Conservation (phyloP, 345 rosid genomes). For the Dipteronia dyeriana region DNA sequence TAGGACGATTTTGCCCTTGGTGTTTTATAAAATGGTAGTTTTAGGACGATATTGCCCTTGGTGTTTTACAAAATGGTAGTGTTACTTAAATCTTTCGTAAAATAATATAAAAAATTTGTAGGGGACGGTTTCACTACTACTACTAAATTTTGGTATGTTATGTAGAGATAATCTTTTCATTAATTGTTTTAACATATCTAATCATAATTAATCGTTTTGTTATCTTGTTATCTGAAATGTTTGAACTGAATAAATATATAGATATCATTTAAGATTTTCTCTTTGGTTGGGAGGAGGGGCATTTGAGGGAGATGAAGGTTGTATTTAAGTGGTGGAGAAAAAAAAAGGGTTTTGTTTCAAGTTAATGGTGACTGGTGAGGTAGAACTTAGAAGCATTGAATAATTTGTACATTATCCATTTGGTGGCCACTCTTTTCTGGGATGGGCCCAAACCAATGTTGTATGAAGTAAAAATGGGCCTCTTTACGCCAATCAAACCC, state of each 20-base stretch:
- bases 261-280: not conserved
- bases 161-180: no score
- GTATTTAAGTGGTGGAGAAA: constrained; percentile 17
- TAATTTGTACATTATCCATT: constrained; percentile 27
- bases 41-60: no score
- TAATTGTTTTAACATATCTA: no score
- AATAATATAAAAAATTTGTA: no score
- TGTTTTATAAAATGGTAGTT: not conserved
- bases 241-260: no score
- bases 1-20: constrained; percentile 24
- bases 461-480: not conserved
- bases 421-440: constrained; percentile 18
- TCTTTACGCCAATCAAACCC: not conserved
- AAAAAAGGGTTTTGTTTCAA: not conserved
- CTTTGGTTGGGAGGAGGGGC: not conserved
- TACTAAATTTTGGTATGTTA: no score
- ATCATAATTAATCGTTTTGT: no score
- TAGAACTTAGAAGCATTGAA: not conserved
- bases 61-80: no score
- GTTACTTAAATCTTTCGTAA: no score
- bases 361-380: not conserved
- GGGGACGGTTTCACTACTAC: no score
- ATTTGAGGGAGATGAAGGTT: not conserved
- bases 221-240: no score
- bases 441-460: not conserved